A percentile compares a stretch with the other conserved stretches of the same genome.
These are phyloP conservation scores for Rhizoctonia solani DNA, from an alignment of 1,284 basidiomycete species.

Conservation along the genomic window DNA sequence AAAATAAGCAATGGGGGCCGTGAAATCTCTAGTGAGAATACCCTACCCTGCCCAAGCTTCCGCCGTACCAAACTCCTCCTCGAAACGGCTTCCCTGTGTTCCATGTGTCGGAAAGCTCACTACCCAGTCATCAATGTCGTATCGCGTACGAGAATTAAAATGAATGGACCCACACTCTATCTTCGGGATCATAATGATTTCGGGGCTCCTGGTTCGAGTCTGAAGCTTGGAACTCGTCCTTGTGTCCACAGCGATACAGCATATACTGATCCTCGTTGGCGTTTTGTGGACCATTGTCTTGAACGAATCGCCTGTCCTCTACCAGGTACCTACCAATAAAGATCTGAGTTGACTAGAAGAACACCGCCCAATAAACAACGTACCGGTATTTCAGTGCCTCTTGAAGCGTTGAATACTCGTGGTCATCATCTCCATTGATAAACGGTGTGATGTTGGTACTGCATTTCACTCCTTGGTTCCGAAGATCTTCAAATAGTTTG, in stretches of 20 bases:
- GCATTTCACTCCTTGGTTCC: constrained; percentile 25
- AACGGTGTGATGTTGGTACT: constrained; percentile 35
- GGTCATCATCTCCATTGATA: constrained; percentile 24
- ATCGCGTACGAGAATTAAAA: neutral
- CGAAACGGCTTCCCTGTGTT: constrained; percentile 19
- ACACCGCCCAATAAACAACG: neutral
- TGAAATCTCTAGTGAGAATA: neutral
- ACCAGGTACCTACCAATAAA: constrained; percentile 24
- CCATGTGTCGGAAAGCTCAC: constrained; percentile 21
- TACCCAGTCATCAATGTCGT: neutral
- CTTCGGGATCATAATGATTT: neutral
- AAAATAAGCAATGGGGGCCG: neutral
- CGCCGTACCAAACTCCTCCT: constrained; percentile 34
- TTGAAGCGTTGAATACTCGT: constrained; percentile 3
- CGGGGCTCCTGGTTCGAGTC: constrained; percentile 18
- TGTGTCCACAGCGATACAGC: neutral
- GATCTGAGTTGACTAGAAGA: neutral
- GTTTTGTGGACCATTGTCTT: neutral
- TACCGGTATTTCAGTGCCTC: constrained; percentile 7
- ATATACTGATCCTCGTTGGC: constrained; percentile 19
- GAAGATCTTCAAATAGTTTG: constrained; percentile 7
- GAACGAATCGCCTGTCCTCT: neutral
- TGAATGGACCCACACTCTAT: constrained; percentile 2
- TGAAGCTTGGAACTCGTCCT: constrained; percentile 3
- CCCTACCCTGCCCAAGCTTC: constrained; percentile 8